Evolutionary conservation across 768 basidiomycete genomes (phyloP).

Genomic region (Psilocybe subaeruginosa): DNA sequence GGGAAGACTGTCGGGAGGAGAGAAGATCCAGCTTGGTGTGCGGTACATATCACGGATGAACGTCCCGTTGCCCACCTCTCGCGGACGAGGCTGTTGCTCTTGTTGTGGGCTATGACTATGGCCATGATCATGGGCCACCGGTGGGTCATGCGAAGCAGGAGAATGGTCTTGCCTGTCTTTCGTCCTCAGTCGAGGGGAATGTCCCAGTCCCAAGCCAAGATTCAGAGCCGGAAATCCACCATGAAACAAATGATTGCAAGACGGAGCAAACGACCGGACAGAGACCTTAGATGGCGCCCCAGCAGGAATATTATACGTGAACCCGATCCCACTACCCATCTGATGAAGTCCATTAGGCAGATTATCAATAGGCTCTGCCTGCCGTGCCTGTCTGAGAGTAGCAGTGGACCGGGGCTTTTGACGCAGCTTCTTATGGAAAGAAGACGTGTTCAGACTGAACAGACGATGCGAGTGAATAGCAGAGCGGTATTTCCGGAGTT

Average conservation of each 20-base stretch:
- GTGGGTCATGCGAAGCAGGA: not conserved
- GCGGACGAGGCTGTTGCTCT: not conserved
- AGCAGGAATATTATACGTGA: slow-evolving; percentile 41
- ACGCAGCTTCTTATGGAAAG: slow-evolving; percentile 43
- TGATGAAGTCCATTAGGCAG: slow-evolving; percentile 50
- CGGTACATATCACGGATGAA: slow-evolving; percentile 31
- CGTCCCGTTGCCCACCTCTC: slow-evolving; percentile 23
- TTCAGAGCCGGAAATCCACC: slow-evolving; percentile 23
- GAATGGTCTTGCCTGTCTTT: slow-evolving; percentile 8
- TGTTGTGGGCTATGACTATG: not conserved
- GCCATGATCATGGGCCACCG: not conserved
- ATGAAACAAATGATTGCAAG: slow-evolving; percentile 23
- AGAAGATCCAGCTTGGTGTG: slow-evolving; percentile 29
- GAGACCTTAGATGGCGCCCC: slow-evolving; percentile 24
- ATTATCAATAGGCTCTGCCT: slow-evolving; percentile 30
- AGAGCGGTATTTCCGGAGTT: slow-evolving; percentile 41
- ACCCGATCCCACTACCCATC: slow-evolving; percentile 57
- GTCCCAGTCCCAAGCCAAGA: slow-evolving; percentile 17
- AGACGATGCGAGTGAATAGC: slow-evolving; percentile 31
- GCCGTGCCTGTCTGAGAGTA: slow-evolving; percentile 26
- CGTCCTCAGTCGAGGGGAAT: slow-evolving; percentile 4
- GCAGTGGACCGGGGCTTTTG: slow-evolving; percentile 38
- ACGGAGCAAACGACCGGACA: slow-evolving; percentile 22
- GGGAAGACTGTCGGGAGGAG: slow-evolving; percentile 27
- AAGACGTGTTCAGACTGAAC: slow-evolving; percentile 34